These are phyloP conservation scores for Phytophthora sansomeana DNA, from an alignment of 352 stramenopile species.

Conservation along the genomic window DNA sequence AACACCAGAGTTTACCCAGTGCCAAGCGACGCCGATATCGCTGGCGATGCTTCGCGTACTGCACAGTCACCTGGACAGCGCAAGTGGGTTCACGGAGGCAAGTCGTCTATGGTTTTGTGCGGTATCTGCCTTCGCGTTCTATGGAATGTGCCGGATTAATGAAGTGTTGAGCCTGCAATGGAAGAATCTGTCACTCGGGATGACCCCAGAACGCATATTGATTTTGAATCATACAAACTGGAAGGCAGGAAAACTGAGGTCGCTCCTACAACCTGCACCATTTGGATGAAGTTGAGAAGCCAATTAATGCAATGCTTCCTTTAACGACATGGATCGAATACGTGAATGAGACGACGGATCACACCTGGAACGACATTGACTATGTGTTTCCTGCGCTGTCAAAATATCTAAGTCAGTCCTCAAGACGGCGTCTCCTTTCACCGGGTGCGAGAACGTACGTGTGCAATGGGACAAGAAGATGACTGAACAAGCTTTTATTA, in stretches of 20 bases:
- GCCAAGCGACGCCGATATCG: constrained; percentile 15
- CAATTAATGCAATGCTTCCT: constrained; percentile 6
- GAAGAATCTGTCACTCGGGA: constrained; percentile 11
- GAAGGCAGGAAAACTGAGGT: constrained; percentile 16
- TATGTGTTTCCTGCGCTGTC: constrained; percentile 15
- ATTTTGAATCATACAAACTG: constrained; percentile 13
- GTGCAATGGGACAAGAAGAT: constrained; percentile 23
- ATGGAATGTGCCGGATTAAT: constrained; percentile 21
- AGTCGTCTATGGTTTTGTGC: constrained; percentile 6
- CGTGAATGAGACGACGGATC: constrained; percentile 4
- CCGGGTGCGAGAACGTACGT: constrained; percentile 12
- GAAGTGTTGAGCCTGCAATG: constrained; percentile 13
- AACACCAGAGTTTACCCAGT: constrained; percentile 6
- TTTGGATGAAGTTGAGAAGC: neutral
- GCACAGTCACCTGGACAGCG: neutral
- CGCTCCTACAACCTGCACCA: constrained; percentile 14
- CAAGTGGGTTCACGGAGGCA: constrained; percentile 7
- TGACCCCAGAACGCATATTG: constrained; percentile 1
- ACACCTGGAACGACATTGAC: constrained; percentile 14
- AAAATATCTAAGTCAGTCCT: constrained; percentile 11
- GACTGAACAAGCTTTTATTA: constrained; percentile 13
- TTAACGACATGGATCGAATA: neutral
- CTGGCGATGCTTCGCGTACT: constrained; percentile 8
- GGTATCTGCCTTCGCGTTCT: constrained; percentile 12
- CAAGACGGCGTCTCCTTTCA: neutral